These are phyloP conservation scores for Cymbidium sinense DNA, from an alignment of 106 monocot species.

Conservation along the genomic window DNA sequence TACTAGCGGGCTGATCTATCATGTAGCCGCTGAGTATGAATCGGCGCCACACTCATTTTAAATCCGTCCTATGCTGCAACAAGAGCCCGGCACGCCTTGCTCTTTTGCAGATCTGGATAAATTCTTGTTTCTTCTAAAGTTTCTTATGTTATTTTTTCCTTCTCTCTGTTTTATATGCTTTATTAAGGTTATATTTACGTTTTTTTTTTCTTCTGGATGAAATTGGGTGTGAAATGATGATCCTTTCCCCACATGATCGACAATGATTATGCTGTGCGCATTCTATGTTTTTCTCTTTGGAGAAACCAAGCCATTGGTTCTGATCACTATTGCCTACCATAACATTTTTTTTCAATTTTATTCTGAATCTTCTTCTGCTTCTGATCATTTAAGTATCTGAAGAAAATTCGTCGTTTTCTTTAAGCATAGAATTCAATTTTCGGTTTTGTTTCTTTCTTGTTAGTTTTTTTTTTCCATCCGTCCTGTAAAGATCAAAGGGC, in stretches of 20 bases:
- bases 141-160: no score
- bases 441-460: no score
- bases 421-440: no score
- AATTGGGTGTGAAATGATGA: slow-evolving; percentile 9
- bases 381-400: no score
- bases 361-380: no score
- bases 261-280: slow-evolving; percentile 7
- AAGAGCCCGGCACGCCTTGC: background rate
- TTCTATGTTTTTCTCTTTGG: background rate
- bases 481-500: no score
- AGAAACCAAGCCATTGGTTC: slow-evolving; percentile 18
- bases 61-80: background rate
- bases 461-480: no score
- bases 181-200: no score
- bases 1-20: background rate
- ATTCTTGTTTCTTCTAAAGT: background rate
- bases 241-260: slow-evolving; percentile 19
- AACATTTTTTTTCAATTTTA: no score
- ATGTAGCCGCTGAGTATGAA: background rate
- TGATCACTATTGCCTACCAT: slow-evolving; percentile 5
- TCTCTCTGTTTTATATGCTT: no score
- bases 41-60: background rate
- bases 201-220: background rate
- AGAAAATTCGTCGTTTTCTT: no score
- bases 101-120: background rate